Evolutionary conservation across 495 filamentous ascomycete species (phyloP), one percentile per base, ranked within the genome.

Genomic region (Aspergillus incahuasiensis): DNA sequence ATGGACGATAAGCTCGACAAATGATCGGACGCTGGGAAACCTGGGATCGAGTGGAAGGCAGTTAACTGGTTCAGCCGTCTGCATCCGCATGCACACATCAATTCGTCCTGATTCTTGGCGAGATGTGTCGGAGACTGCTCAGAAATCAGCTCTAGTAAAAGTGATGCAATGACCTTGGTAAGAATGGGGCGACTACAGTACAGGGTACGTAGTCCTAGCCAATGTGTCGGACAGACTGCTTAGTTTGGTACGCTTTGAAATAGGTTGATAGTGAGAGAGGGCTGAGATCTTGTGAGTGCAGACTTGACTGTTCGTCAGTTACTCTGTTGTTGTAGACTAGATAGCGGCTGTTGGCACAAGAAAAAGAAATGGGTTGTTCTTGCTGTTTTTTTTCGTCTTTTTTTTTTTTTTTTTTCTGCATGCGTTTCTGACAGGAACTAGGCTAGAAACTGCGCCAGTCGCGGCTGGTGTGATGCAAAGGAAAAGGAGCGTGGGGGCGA

Each of bases 371-470:
- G n/a, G n/a, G n/a, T n/a, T n/a, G n/a, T n/a, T n/a, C n/a, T n/a
- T n/a, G n/a, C n/a, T n/a, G n/a, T n/a, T n/a, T n/a, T n/a, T n/a
- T n/a, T n/a, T n/a, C n/a, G n/a, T n/a, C n/a, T n/a, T n/a, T n/a
- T n/a, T n/a, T n/a, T n/a, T n/a, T n/a, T n/a, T 30, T 32, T 49
- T 4, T 38, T 49, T 49, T 49, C 18, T 22, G 16, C 48, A 15
- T 19, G 16, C 4, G 5, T 40, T 40, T 40, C 38, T 40, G 43
- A 46, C 43, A 28, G 43, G 13, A 25, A 40, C n/a, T 16, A 6
- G 45, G n/a, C 7, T 8, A 22, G 48, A 52, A 56, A 56, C 53
- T 46, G 42, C 56, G 60, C 60, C 54, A 63, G 56, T 62, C 60
- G 60, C 55, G 55, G 55, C 52, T 62, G 55, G 42, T 44, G 48